Evolutionary conservation across 2,329 filamentous ascomycete species (phyloP), one percentile per base, ranked within the genome.

Genomic region (Mariannaea sp.): DNA sequence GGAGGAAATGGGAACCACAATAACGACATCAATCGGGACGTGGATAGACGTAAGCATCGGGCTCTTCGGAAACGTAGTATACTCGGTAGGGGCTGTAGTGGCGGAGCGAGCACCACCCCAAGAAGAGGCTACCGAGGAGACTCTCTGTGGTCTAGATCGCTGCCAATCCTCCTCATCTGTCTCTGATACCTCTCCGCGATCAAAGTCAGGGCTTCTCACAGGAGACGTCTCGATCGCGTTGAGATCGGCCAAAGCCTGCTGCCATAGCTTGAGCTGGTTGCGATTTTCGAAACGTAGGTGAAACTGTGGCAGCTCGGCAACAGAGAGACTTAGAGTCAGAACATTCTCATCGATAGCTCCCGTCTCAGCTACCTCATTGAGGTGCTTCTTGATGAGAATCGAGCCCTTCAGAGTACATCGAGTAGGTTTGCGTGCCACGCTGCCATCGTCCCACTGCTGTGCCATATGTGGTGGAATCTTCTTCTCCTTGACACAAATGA

Each of bases 401-500:
- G 94, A 97, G 14, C 94, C 94, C 75, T 99, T 99, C 35, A 99
- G 78, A 0, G 92, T 96, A 77, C 89, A 97, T 59, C 90, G 85
- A 3, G 85, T 85, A 8, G 82, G 78, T 70, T 88, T 92, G 50
- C 81, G 80, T 17, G 80, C 81, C 1, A 78, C 69, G 4, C 78
- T 76, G 14, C 75, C 76, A 47, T 84, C 84, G 44, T 85, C 87
- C 82, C 89, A 92, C 60, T 89, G 84, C 45, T 84, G 80, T 32
- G 81, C 56, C 65, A 65, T 48, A 19, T 73, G 70, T 2, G 32
- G 78, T 62, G 77, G 70, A 7, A 80, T 73, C 75, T 92, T 96
- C 82, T 97, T 97, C 75, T 97, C 94, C 74, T 97, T 99, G 56
- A 99, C 92, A 69, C 94, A 99, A 60, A 99, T 99, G 65, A 99